phyloP scores from a whole-genome alignment of 805 yeast species.

The Candida ponderosae region DNA sequence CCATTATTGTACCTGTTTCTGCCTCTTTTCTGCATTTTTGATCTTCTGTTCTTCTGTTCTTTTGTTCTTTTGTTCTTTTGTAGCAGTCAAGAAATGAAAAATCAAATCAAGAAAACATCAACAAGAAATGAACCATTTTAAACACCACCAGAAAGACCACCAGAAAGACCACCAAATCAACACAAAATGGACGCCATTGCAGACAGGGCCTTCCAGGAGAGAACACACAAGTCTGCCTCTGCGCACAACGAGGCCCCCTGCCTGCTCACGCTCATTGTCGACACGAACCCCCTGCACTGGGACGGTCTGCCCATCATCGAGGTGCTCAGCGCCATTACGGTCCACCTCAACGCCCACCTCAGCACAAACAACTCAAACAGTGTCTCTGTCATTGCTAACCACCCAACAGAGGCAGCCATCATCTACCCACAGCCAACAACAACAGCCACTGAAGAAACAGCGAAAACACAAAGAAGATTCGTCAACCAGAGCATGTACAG shows the following conservation, averaged over 20 bases:
- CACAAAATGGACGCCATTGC: slow-evolving; percentile 57
- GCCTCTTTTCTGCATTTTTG: not conserved
- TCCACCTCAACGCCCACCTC: slow-evolving; percentile 67
- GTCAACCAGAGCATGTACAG: slow-evolving; percentile 68
- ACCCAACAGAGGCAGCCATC: slow-evolving; percentile 59
- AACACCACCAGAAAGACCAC: no score
- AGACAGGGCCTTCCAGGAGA: slow-evolving; percentile 40
- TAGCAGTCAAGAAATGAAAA: no score
- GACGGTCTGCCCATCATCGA: slow-evolving; percentile 21
- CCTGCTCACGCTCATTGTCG: slow-evolving; percentile 68
- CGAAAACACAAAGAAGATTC: slow-evolving; percentile 18
- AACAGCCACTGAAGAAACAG: not conserved
- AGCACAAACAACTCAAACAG: slow-evolving; percentile 78
- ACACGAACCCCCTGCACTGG: slow-evolving; percentile 49
- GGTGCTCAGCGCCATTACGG: slow-evolving; percentile 39
- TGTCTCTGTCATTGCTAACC: slow-evolving; percentile 75
- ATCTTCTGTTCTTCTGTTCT: not conserved
- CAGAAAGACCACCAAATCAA: no score
- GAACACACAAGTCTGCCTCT: slow-evolving; percentile 17
- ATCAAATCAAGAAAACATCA: not conserved
- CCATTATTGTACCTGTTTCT: not conserved
- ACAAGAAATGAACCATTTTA: not conserved
- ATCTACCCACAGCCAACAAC: slow-evolving; percentile 48
- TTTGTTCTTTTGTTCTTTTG: not conserved
- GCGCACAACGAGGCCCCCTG: slow-evolving; percentile 66